Base-by-base conservation (phyloP, 768 basidiomycete genomes). In the Lactifluus volemus region DNA sequence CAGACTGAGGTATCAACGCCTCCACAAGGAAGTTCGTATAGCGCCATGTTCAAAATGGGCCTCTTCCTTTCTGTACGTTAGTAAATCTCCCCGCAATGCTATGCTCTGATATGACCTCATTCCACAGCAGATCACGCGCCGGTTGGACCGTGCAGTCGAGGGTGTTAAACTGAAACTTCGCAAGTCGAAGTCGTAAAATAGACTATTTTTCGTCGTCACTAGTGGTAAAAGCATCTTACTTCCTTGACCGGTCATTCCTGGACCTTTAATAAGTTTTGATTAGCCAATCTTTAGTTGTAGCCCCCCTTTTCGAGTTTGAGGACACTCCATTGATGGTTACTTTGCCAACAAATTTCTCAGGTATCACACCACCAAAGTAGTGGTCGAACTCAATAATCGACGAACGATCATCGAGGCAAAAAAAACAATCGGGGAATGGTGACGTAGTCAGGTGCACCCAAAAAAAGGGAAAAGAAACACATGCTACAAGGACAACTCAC, bases 131-230 rank as follows among this genome's bases (percentile, higher is more conserved):
- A 44, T 63, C 47, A 38, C 47, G 2, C 30, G 42, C 10, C 39
- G 47, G 8, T 5, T 58, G 17, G 56, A 53, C 38, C 56, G 56
- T 11, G 61, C 61, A 5, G 19, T 63, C 17, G 61, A 63, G 1
- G 61, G 52, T 1, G 56, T 49, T 12, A 58, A 63, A 36, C 29
- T 63, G 17, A 63, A 53, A 15, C 9, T 53, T 36, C 47, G 47
- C 47, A 63, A 63, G 52, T 48, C 51, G 5, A 58, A 44, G 51
- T 39, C 52, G 17, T 38, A 38, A 38, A 38, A 5, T 10, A 11
- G 8, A 10, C 38, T 11, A 10, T 38, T 12, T n/a, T 38, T 38
- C 9, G 32, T 34, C 32, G 32, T 34, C 9, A 25, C 32, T 9
- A 34, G 32, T 34, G 9, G 1, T 34, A 34, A 5, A 34, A 3